These are phyloP conservation scores for Tetrahymena thermophila DNA, from an alignment of 73 alveolate genomes.

Conservation along the genomic window DNA sequence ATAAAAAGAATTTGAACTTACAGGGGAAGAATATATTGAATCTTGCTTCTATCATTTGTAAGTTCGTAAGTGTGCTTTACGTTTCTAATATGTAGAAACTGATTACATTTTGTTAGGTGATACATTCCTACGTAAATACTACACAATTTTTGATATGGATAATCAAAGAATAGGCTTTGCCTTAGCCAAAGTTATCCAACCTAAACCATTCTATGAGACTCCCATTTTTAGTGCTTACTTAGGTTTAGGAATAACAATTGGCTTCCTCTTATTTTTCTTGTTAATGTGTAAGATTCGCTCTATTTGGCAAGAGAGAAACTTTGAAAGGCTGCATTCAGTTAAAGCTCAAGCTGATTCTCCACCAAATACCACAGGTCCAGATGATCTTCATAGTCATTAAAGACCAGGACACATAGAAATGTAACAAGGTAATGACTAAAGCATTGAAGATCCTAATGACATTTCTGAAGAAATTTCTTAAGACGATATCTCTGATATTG, in stretches of 20 bases:
- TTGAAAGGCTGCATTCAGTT: neutral
- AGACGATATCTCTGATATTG: neutral
- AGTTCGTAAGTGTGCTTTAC: neutral
- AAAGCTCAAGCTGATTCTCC: neutral
- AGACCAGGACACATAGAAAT: neutral
- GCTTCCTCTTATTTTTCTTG: neutral
- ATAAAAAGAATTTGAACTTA: neutral
- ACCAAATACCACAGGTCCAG: neutral
- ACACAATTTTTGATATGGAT: conserved; percentile 67
- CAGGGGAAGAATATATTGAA: neutral
- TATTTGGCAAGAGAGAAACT: neutral
- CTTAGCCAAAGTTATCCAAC: neutral
- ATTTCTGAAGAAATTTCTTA: neutral
- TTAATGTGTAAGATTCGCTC: neutral
- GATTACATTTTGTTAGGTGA: conserved; percentile 75
- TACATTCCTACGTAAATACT: conserved; percentile 77
- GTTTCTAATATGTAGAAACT: neutral
- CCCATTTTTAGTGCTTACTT: neutral
- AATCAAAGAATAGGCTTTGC: conserved; percentile 69
- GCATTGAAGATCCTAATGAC: neutral
- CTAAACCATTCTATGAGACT: neutral
- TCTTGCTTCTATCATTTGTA: neutral
- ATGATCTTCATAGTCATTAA: neutral
- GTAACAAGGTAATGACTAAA: neutral
- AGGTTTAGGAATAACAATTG: neutral